Conservation (phyloP, 148 eudicot species). For the Rhododendron vialii region DNA sequence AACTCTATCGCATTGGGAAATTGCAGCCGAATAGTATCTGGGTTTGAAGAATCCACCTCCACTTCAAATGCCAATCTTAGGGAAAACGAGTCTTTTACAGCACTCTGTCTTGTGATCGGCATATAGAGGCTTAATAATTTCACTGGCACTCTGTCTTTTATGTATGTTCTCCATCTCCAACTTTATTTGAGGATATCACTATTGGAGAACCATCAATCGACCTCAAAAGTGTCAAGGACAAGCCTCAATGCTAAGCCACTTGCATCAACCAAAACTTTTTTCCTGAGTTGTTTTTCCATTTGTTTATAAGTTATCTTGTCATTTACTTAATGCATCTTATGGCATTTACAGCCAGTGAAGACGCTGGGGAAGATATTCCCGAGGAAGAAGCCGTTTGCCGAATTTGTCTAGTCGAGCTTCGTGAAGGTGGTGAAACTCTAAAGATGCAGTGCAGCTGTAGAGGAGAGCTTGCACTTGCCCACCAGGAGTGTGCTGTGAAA, state of each 20-base stretch:
- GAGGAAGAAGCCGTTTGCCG: constrained; percentile 94
- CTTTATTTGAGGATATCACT: neutral
- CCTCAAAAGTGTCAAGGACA: neutral
- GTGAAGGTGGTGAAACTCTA: constrained; percentile 75
- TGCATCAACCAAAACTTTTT: neutral
- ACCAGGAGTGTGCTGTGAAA: constrained; percentile 74
- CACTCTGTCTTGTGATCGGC: neutral
- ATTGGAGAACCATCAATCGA: neutral
- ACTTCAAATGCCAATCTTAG: neutral
- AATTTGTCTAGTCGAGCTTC: constrained; percentile 71
- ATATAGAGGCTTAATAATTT: neutral
- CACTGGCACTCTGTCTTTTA: neutral
- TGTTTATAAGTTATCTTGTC: neutral
- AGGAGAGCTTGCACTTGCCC: constrained; percentile 92
- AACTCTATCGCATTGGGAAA: neutral
- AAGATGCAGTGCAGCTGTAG: constrained; percentile 90
- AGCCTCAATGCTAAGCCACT: neutral
- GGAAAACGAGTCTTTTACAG: neutral
- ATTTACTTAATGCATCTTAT: neutral
- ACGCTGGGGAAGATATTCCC: constrained; percentile 64
- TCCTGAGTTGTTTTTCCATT: neutral
- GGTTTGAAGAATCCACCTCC: neutral
- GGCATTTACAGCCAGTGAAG: constrained; percentile 27
- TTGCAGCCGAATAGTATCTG: neutral
- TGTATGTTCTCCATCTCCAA: neutral